Evolutionary conservation across 345 rosid species (phyloP).

Genomic region (Moringa oleifera): DNA sequence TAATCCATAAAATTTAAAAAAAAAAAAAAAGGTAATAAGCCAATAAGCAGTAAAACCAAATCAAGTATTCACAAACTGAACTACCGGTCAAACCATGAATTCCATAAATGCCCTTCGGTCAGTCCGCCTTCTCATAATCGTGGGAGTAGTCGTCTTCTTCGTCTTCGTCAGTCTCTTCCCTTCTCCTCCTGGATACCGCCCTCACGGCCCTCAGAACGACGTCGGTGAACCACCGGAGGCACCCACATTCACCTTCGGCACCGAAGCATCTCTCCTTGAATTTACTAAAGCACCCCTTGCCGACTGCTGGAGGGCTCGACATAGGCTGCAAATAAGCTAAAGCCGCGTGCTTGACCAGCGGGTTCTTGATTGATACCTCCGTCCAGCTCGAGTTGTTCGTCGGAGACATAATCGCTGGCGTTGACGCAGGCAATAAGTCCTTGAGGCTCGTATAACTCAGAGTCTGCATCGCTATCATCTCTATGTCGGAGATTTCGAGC

Average conservation of each 20-base stretch:
- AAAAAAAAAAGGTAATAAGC: too few species aligned
- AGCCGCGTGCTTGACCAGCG: slow-evolving; percentile 64
- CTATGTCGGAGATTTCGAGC: slow-evolving; percentile 1
- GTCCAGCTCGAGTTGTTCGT: slow-evolving; percentile 39
- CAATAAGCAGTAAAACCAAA: too few species aligned
- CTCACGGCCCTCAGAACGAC: slow-evolving; percentile 19
- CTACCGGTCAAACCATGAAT: neutral
- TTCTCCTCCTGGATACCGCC: slow-evolving; percentile 9
- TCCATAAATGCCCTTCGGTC: neutral
- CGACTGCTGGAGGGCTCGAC: slow-evolving; percentile 28
- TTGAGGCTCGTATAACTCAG: slow-evolving; percentile 40
- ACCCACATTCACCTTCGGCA: slow-evolving; percentile 17
- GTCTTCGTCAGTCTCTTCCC: slow-evolving; percentile 7
- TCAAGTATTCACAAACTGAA: neutral
- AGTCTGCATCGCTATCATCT: slow-evolving; percentile 28
- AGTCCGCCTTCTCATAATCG: slow-evolving; percentile 18
- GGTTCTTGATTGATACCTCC: slow-evolving; percentile 56
- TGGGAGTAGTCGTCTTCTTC: slow-evolving; percentile 10
- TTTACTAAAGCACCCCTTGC: slow-evolving; percentile 10
- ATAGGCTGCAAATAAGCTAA: slow-evolving; percentile 60
- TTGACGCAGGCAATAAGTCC: slow-evolving; percentile 33
- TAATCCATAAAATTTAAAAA: neutral
- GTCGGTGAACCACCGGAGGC: slow-evolving; percentile 30
- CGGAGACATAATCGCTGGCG: slow-evolving; percentile 21
- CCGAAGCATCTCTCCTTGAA: neutral